Percentiles rank a stretch among this genome's conserved stretches.
Evolutionary conservation across 495 filamentous ascomycete genomes (phyloP).

Genomic region (Hyaloscypha hepaticicola): DNA sequence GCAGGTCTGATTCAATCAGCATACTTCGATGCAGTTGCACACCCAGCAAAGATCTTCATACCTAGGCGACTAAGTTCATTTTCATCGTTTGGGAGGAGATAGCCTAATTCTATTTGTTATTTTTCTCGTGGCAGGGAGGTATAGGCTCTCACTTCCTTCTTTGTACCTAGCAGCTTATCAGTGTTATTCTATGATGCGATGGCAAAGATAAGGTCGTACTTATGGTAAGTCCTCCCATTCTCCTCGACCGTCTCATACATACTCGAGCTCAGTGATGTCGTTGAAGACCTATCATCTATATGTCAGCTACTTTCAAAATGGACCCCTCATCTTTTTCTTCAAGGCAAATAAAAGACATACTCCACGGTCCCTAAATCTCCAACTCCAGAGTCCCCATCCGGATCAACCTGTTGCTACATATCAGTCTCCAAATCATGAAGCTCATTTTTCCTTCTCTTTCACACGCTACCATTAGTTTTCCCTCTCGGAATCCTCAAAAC

Average conservation of each 20-base stretch:
- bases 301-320: no score
- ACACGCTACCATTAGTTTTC: neutral
- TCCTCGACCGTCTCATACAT: neutral
- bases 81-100: slow-evolving; percentile 32
- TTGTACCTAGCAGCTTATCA: slow-evolving; percentile 5
- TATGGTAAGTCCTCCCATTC: slow-evolving; percentile 37
- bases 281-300: neutral
- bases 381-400: neutral
- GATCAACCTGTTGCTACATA: neutral
- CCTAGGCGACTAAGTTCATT: slow-evolving; percentile 25
- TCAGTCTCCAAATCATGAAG: neutral
- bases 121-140: neutral
- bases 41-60: slow-evolving; percentile 51
- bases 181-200: no score
- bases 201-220: neutral
- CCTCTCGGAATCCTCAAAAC: neutral
- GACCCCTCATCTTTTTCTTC: no score
- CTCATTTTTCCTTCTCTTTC: neutral
- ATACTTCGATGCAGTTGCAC: slow-evolving; percentile 38
- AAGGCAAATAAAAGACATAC: neutral
- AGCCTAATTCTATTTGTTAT: slow-evolving; percentile 42
- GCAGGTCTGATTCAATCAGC: slow-evolving; percentile 44
- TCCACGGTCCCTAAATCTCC: neutral
- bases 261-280: neutral
- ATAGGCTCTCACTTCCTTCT: slow-evolving; percentile 33